Evolutionary conservation across 108 stramenopile species (phyloP), one percentile per base, ranked within the genome.

Genomic region (Mayamaea pseudoterrestris): DNA sequence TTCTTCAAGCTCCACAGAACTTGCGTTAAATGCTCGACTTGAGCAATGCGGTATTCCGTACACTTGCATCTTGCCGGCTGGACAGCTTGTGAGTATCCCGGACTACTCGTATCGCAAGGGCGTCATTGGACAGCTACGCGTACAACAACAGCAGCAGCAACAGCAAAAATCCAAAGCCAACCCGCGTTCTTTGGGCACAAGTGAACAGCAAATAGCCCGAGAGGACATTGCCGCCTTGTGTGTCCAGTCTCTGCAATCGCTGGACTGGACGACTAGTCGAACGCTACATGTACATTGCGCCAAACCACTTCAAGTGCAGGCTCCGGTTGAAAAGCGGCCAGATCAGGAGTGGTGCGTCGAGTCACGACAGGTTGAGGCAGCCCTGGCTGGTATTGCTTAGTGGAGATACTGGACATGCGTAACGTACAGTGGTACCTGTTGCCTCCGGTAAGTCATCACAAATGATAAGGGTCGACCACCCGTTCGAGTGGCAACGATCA

Each of bases 161-260:
- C n/a, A n/a, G n/a, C n/a, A n/a, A n/a, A n/a, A n/a, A n/a, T 25
- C 20, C 29, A 14, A 50, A 3, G 28, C 43, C 9, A 30, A 4
- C 17, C 12, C 18, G 5, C 9, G 30, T 29, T 48, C 30, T 20
- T 48, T 14, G 14, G 25, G 13, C 17, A 12, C 37, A 2, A 41
- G 41, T 17, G n/a, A 30, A 17, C 35, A n/a, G 26, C 30, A 48
- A 12, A 32, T 81, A n/a, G 65, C 53, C 47, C 46, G 72, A 7
- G 85, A 87, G 57, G 80, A 87, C 52, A n/a, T 87, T 5, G 80
- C 85, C 2, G 85, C 85, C 7, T 34, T 87, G 2, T 53, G 62
- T 35, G 78, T 82, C 13, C 80, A 87, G 47, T 73, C 60, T 12
- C 52, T 87, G 37, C 61, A 73, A 49, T 58, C 73, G 9, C 61